These are phyloP conservation scores for Curvularia verruculosa DNA, from an alignment of 2,329 filamentous ascomycete genomes.

Conservation along the genomic window DNA sequence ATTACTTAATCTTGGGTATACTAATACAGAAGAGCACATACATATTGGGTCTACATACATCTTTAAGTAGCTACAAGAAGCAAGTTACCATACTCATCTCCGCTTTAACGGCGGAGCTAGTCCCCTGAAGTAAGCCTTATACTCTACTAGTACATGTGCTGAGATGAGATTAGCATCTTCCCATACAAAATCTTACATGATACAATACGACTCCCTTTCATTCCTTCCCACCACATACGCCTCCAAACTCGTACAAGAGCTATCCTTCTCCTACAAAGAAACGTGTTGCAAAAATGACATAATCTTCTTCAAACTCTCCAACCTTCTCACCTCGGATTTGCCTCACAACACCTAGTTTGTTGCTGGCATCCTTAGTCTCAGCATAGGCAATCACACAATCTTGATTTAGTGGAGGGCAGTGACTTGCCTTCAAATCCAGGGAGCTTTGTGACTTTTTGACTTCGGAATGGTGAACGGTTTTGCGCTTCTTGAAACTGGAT, in stretches of 20 bases:
- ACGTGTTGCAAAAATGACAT: constrained; percentile 51
- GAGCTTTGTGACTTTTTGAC: constrained; percentile 15
- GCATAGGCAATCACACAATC: constrained; percentile 48
- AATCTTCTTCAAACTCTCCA: constrained; percentile 51
- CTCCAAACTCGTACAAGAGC: not conserved
- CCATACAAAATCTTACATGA: not conserved
- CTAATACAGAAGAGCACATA: not conserved
- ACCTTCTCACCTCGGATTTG: constrained; percentile 49
- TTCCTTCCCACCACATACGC: not conserved
- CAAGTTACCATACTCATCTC: not conserved
- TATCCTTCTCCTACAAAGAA: constrained; percentile 42
- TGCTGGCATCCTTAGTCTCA: constrained; percentile 21
- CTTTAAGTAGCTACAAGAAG: not conserved
- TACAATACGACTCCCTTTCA: not conserved
- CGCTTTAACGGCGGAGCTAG: not conserved
- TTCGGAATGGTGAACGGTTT: not conserved
- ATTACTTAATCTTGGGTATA: not conserved
- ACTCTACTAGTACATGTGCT: no score
- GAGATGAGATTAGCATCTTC: not conserved
- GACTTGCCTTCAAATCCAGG: constrained; percentile 30
- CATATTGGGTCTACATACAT: not conserved
- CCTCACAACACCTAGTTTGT: constrained; percentile 39
- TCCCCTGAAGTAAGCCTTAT: not conserved
- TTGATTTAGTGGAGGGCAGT: constrained; percentile 38
- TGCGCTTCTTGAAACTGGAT: constrained; percentile 19